Evolutionary conservation across 1,139 yeast species (phyloP), one percentile per base, ranked within the genome.

Genomic region (Eremothecium cymbalariae): DNA sequence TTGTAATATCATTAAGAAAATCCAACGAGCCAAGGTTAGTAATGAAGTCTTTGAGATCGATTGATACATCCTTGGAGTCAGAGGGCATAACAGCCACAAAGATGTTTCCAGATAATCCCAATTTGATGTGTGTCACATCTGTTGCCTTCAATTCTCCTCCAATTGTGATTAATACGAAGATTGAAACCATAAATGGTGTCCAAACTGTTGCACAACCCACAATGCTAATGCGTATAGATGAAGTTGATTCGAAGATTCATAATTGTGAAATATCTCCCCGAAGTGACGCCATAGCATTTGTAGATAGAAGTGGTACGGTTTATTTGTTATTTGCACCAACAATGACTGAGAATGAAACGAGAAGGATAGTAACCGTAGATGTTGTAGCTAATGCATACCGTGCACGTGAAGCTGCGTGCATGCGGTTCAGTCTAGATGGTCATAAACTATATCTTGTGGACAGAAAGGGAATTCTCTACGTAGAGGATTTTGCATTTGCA

Each of bases 401-500:
- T 41, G 70, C 63, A 34, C 65, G 70, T 29, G 93, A 80, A 50
- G 72, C 93, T 2, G 95, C 95, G 0, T 68, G 90, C 1, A 58
- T 86, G 40, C 62, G 69, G 36, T 88, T 85, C 52, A 77, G 88
- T 19, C 68, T 74, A 3, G 85, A 82, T 50, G 96, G 97, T 0
- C 88, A 88, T 31, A 77, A 76, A 42, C 64, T 88, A 14, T 78
- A 75, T 46, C 68, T 76, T 4, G 69, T 85, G 8, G 97, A 88
- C 57, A 64, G 95, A 26, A 83, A 81, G 48, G 96, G 96, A 0
- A 59, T 74, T 1, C 63, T 86, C 33, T 75, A 77, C 45, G 72
- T 85, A 16, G 84, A 82, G 50, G 96, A 88, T 57, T 88, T 85
- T 57, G 83, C 94, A 11, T 88, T 86, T 36, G 95, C 94, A 3